These are phyloP conservation scores for Colletotrichum noveboracense DNA, from an alignment of 2,329 filamentous ascomycete genomes.

Conservation along the genomic window DNA sequence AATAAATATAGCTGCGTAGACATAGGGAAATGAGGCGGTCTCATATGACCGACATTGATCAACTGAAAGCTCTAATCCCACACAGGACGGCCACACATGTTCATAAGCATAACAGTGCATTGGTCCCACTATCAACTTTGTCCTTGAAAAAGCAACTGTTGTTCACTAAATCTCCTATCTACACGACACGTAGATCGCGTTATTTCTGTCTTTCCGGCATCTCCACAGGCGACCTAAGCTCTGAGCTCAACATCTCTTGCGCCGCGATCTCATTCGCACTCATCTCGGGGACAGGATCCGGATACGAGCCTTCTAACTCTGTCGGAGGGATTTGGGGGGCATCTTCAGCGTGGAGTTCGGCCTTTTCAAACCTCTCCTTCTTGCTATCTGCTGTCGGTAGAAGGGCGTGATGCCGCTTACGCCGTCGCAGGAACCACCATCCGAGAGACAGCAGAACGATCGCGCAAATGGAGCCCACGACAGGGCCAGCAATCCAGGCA, in stretches of 20 bases:
- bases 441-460: neutral
- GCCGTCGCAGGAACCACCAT: neutral
- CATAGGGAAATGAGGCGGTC: too few relatives aligned
- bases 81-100: too few relatives aligned
- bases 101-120: too few relatives aligned
- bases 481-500: neutral
- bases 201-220: neutral
- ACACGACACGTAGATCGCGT: rapidly evolving
- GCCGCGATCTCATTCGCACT: neutral
- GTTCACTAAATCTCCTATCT: neutral
- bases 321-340: neutral
- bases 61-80: too few relatives aligned
- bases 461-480: neutral
- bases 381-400: neutral
- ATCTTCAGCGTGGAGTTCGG: neutral
- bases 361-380: neutral
- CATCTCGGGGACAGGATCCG: neutral
- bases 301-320: neutral
- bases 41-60: too few relatives aligned
- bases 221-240: neutral
- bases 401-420: neutral
- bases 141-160: neutral
- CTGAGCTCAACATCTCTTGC: neutral
- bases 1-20: too few relatives aligned
- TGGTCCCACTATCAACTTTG: neutral